Conservation (phyloP, 2,329 filamentous ascomycete genomes). For the Beauveria rudraprayagi region DNA sequence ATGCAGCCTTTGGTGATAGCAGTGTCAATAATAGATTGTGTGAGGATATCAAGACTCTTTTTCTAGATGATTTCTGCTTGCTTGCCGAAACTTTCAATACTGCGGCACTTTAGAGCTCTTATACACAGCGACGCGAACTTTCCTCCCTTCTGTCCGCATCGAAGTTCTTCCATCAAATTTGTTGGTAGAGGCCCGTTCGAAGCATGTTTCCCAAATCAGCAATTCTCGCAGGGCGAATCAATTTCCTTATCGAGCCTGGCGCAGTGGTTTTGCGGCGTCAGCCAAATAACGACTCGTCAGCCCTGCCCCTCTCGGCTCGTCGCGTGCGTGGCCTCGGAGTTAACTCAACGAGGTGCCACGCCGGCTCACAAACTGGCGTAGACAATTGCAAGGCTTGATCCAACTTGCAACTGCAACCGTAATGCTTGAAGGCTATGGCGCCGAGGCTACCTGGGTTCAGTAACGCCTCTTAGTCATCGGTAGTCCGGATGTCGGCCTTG, state of each 20-base stretch:
- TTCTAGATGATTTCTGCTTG: not conserved
- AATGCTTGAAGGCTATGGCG: not conserved
- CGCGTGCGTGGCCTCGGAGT: not conserved
- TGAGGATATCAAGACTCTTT: not conserved
- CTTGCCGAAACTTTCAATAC: not conserved
- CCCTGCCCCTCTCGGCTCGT: not conserved
- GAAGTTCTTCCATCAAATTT: not conserved
- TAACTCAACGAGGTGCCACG: not conserved
- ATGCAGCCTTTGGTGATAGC: not conserved
- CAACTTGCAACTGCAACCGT: not conserved
- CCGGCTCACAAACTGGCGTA: no score
- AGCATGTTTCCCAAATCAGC: not conserved
- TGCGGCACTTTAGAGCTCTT: not conserved
- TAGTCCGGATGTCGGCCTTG: not conserved
- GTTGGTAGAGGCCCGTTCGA: not conserved
- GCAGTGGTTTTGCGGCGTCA: not conserved
- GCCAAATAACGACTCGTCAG: not conserved
- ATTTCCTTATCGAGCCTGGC: not conserved
- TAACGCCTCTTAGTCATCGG: not conserved
- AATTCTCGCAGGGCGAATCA: not conserved
- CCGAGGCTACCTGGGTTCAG: not conserved
- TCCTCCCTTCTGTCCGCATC: not conserved
- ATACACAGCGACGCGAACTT: not conserved
- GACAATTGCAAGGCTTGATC: not conserved
- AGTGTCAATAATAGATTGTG: not conserved